A percentile compares a stretch with the other conserved stretches of the same genome.
Evolutionary conservation across 2,329 filamentous ascomycete genomes (phyloP).

Genomic region (Hyphodiscus sp.): DNA sequence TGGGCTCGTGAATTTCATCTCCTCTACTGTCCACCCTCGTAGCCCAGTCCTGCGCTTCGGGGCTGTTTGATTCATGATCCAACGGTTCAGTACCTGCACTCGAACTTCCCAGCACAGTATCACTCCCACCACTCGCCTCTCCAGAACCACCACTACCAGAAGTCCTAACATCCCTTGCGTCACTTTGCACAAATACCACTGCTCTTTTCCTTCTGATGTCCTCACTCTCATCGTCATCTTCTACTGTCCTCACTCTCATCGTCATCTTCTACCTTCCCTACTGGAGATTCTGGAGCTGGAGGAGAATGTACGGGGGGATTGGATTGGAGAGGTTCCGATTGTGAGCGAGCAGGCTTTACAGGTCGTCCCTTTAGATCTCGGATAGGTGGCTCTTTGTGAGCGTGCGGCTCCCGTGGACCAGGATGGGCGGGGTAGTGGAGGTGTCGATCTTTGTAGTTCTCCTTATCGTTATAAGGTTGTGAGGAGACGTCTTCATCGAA

Average conservation of each 20-base stretch:
- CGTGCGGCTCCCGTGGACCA: conserved; percentile 1
- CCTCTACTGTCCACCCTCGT: background rate
- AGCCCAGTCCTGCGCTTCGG: background rate
- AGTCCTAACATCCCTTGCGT: background rate
- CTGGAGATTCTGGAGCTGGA: no score
- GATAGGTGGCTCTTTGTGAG: background rate
- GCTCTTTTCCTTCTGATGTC: background rate
- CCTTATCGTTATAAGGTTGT: background rate
- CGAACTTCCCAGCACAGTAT: background rate
- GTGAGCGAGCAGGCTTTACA: background rate
- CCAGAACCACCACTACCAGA: background rate
- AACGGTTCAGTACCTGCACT: background rate
- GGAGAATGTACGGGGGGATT: background rate
- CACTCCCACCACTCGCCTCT: background rate
- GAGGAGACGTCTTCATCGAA: background rate
- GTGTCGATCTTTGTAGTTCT: background rate
- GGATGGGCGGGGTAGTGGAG: conserved; percentile 6
- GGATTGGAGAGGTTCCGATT: background rate
- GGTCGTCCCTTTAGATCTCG: background rate
- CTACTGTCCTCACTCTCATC: background rate
- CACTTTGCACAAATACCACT: background rate
- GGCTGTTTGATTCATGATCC: background rate
- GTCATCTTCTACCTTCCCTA: background rate
- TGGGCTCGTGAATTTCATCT: background rate
- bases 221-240: background rate